Conservation (phyloP, 202 grass and related monocot species). For the Panicum virgatum region DNA sequence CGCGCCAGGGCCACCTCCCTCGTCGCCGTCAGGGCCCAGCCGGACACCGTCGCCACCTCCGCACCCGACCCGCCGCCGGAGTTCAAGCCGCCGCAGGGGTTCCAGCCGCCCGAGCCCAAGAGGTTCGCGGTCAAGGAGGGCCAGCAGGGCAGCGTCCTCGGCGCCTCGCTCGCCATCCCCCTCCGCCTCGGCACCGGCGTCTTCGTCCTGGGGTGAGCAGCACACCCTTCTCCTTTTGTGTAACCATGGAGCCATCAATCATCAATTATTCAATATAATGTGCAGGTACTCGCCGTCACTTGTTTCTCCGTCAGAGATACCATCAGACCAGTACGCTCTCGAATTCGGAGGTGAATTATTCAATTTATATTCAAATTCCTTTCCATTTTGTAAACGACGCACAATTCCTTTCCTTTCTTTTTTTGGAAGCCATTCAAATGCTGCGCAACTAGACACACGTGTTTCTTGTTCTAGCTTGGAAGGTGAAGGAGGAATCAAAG, state of each 20-base stretch:
- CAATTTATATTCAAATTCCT: neutral
- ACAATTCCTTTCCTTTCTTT: too few species aligned
- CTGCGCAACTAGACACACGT: neutral
- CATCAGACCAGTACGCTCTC: constrained; percentile 68
- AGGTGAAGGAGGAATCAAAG: constrained; percentile 90
- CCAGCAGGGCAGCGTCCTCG: constrained; percentile 55
- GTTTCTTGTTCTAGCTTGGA: constrained; percentile 51
- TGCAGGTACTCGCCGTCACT: constrained; percentile 75
- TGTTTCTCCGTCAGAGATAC: constrained; percentile 62
- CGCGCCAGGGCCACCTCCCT: neutral
- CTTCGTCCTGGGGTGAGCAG: constrained; percentile 66
- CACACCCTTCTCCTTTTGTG: too few species aligned
- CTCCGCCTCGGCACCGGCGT: constrained; percentile 80
- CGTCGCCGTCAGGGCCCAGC: neutral
- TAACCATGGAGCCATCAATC: too few species aligned
- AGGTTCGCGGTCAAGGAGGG: constrained; percentile 59
- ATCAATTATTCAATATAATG: neutral
- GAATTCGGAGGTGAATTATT: constrained; percentile 54
- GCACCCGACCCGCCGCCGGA: neutral
- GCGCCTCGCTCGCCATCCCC: constrained; percentile 70
- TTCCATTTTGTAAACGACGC: neutral
- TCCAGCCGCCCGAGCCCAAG: constrained; percentile 75
- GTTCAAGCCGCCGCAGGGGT: constrained; percentile 54
- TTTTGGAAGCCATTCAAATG: neutral
- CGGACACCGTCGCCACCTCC: constrained; percentile 28